Evolutionary conservation across 441 rosid genomes (phyloP).

Genomic region (Viola pubescens): DNA sequence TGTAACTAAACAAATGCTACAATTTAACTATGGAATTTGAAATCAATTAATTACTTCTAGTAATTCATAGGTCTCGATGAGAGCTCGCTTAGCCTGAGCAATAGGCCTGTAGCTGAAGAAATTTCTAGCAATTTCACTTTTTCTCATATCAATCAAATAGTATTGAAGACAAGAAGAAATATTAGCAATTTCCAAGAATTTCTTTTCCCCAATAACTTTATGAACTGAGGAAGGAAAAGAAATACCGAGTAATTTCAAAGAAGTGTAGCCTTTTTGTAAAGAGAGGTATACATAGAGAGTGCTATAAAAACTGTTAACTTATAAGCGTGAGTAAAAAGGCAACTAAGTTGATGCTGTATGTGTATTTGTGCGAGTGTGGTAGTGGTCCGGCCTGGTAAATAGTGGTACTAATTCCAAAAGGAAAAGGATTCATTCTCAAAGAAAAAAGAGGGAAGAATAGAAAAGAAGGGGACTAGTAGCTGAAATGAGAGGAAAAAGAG

Average conservation of each 20-base stretch:
- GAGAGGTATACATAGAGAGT: constrained; percentile 14
- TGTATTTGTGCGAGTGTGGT: constrained; percentile 42
- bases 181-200: constrained; percentile 35
- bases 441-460: constrained; percentile 1
- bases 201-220: constrained; percentile 25
- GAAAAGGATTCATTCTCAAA: not conserved
- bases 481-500: not conserved
- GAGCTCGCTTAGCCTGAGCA: not conserved
- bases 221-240: constrained; percentile 20
- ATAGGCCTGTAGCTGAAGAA: not conserved
- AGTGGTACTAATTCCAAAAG: constrained; percentile 26
- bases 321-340: constrained; percentile 39
- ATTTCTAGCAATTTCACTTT: not conserved
- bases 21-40: no score
- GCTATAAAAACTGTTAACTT: constrained; percentile 14
- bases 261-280: constrained; percentile 30
- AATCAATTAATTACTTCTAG: no score
- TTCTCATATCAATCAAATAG: not conserved
- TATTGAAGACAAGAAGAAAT: not conserved
- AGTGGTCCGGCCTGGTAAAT: constrained; percentile 44
- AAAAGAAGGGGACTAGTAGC: not conserved
- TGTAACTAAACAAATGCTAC: no score
- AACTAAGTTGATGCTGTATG: constrained; percentile 32
- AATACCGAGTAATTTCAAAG: constrained; percentile 13
- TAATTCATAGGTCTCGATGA: not conserved